Conservation (phyloP, 306 rosid species). For the Vicia villosa region DNA sequence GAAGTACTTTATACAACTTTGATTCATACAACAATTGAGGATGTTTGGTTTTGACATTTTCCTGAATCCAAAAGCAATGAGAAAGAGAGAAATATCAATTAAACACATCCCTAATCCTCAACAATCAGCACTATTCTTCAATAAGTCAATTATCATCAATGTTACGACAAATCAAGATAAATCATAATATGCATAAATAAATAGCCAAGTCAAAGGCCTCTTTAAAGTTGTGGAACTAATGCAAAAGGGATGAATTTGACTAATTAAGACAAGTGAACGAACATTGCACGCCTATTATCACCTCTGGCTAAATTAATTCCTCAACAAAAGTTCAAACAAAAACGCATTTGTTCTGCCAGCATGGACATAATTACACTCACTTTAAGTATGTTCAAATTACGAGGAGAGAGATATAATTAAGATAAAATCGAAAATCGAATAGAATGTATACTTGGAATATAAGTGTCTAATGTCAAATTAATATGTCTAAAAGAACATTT, state of each 20-base stretch:
- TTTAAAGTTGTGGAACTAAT: conserved; percentile 1
- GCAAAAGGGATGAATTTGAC: not conserved
- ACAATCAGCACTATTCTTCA: conserved; percentile 22
- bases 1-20: conserved; percentile 85
- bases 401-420: too few relatives aligned
- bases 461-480: too few relatives aligned
- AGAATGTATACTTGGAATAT: too few relatives aligned
- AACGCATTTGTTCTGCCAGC: not conserved
- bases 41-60: conserved; percentile 91
- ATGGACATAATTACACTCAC: too few relatives aligned
- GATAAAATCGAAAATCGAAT: too few relatives aligned
- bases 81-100: conserved; percentile 26
- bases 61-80: conserved; percentile 53
- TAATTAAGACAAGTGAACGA: not conserved
- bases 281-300: not conserved
- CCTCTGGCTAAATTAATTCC: too few relatives aligned
- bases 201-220: not conserved
- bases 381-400: too few relatives aligned
- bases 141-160: conserved; percentile 29
- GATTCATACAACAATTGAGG: conserved; percentile 92
- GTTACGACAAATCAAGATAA: not conserved
- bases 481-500: too few relatives aligned
- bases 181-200: not conserved
- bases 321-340: too few relatives aligned
- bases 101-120: conserved; percentile 23